Conservation (phyloP, 1,139 yeast species). For the Spathaspora sp. region DNA sequence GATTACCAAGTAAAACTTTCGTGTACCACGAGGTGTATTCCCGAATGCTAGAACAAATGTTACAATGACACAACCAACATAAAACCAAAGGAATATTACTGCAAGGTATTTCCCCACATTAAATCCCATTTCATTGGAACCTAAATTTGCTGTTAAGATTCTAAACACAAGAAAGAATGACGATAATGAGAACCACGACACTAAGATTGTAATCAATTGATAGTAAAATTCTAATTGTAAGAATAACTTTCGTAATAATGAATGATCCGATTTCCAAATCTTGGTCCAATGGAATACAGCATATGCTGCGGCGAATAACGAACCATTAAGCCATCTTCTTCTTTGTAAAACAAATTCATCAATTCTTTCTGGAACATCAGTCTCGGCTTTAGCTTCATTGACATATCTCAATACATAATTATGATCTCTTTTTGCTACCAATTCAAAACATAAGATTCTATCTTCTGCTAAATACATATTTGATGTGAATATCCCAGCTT, state of each 20-base stretch:
- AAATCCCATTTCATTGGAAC: constrained; percentile 47
- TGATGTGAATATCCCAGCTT: constrained; percentile 70
- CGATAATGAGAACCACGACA: constrained; percentile 80
- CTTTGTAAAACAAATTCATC: constrained; percentile 76
- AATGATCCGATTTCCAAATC: constrained; percentile 70
- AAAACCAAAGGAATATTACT: constrained; percentile 44
- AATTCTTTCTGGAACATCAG: constrained; percentile 77
- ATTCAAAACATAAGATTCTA: constrained; percentile 77
- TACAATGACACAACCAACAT: constrained; percentile 41
- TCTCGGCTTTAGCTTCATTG: constrained; percentile 74
- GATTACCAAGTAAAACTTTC: constrained; percentile 42
- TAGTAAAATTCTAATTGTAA: constrained; percentile 71
- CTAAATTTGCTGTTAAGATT: constrained; percentile 56
- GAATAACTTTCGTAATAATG: constrained; percentile 57
- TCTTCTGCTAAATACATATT: constrained; percentile 88
- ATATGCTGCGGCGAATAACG: constrained; percentile 79
- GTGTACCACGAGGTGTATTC: constrained; percentile 49
- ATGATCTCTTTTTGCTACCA: constrained; percentile 66
- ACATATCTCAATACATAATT: constrained; percentile 71
- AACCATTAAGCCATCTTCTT: constrained; percentile 84
- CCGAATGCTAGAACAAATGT: constrained; percentile 50
- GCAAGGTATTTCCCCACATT: constrained; percentile 43
- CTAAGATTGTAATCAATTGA: constrained; percentile 62
- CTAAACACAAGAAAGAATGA: constrained; percentile 75
- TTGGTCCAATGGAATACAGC: constrained; percentile 70